Conservation (phyloP, 257 asterid genomes). For the Gynochthodes officinalis region DNA sequence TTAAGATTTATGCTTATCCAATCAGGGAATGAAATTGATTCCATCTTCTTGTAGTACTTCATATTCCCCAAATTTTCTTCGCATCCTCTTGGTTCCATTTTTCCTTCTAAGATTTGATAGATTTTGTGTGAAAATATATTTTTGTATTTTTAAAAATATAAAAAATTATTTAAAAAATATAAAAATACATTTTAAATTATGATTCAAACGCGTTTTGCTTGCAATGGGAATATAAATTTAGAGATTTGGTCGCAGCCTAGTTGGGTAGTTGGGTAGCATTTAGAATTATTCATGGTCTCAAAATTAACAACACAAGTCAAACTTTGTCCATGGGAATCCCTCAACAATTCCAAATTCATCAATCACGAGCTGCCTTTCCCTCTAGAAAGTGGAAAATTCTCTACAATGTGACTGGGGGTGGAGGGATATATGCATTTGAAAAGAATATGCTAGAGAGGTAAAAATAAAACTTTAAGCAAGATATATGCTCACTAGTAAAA, state of each 20-base stretch:
- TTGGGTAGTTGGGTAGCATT: background rate
- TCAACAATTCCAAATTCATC: background rate
- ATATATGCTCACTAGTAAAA: too few species aligned
- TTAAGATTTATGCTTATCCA: conserved; percentile 26
- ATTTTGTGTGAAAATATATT: too few species aligned
- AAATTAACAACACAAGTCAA: background rate
- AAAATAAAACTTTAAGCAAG: too few species aligned
- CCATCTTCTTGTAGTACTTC: conserved; percentile 4
- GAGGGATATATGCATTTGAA: too few species aligned
- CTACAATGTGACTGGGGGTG: too few species aligned
- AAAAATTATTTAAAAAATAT: too few species aligned
- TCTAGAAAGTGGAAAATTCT: too few species aligned
- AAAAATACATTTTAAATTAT: too few species aligned
- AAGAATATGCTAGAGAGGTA: too few species aligned
- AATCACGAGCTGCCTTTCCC: background rate
- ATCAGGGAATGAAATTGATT: conserved; percentile 24
- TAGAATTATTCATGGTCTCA: background rate
- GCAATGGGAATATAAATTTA: background rate
- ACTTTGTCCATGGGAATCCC: background rate
- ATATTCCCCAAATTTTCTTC: conserved; percentile 13
- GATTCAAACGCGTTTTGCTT: too few species aligned
- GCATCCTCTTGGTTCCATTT: background rate
- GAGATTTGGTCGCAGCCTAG: background rate
- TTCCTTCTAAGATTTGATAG: too few species aligned
- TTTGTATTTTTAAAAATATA: too few species aligned